Percentiles rank a stretch among this genome's conserved stretches.
phyloP scores from a whole-genome alignment of 305 asterid species.

The Solanum hybrid region DNA sequence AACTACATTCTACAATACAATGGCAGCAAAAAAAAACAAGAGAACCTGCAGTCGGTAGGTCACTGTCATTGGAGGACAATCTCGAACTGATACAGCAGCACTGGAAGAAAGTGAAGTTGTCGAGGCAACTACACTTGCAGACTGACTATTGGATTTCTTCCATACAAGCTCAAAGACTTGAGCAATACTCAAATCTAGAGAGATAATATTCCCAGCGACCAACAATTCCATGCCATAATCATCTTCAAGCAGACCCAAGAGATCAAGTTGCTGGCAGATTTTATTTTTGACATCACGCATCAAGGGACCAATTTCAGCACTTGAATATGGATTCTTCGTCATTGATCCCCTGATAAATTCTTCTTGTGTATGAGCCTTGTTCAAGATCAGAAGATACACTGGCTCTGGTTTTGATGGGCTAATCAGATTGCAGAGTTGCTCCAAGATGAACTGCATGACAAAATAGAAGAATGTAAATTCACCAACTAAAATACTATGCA shows the following conservation, averaged over 20 bases:
- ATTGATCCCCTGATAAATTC: conserved; percentile 99
- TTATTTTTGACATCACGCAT: conserved; percentile 99
- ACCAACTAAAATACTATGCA: neutral
- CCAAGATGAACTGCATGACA: conserved; percentile 87
- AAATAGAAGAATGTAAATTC: conserved; percentile 11
- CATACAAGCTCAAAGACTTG: conserved; percentile 97
- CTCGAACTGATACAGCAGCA: conserved; percentile 63
- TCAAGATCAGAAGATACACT: conserved; percentile 66
- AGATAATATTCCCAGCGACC: conserved; percentile 92
- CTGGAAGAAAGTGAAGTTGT: conserved; percentile 53
- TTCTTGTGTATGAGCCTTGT: conserved; percentile 97
- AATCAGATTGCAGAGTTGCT: conserved; percentile 96
- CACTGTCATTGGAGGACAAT: conserved; percentile 93
- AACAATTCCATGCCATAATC: conserved; percentile 98
- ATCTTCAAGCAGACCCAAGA: conserved; percentile 89
- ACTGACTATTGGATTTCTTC: conserved; percentile 82
- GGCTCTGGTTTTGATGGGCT: conserved; percentile 94
- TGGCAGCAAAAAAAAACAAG: neutral
- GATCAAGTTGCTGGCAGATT: conserved; percentile 97
- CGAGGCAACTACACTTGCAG: conserved; percentile 61
- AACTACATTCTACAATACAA: neutral
- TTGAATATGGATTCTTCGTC: conserved; percentile 98
- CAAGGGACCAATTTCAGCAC: conserved; percentile 95
- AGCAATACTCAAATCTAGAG: conserved; percentile 90
- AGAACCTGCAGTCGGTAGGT: conserved; percentile 96